Base-by-base conservation (phyloP, 345 rosid genomes). In the Eucalyptus cladocalyx region DNA sequence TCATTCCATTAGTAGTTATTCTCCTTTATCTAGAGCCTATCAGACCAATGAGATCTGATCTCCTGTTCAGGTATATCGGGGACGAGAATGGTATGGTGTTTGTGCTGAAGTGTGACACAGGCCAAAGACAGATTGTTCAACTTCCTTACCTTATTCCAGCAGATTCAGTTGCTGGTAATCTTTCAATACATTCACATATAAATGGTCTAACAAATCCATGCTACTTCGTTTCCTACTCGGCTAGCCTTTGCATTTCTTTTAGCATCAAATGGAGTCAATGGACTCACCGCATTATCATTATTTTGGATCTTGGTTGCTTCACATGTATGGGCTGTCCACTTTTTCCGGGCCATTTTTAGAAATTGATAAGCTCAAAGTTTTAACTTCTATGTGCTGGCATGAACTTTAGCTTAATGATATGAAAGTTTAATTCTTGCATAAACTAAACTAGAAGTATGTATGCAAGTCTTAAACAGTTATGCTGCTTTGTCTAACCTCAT, bases 61-160 rank as follows among this genome's bases (percentile, higher is more conserved):
- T 49, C 90, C 53, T 28, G 21, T 88, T 80, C 90, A 97, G 99
- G 96, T 94, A 94, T 91, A 85, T 97, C 48, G 98, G 99, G 89
- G 99, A 97, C 90, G 98, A 97, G 92, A 89, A 93, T 24, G 99
- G 98, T 80, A 93, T 89, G 93, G 95, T 96, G 88, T 95, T 93
- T 87, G 96, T 95, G 65, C 43, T 95, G 80, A 94, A 96, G 93
- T 96, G 89, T 92, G 93, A 91, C 87, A 91, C 91, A 88, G 96
- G 94, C 80, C 94, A 92, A 88, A 90, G 92, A 90, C 92, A 92
- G 89, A 92, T 97, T 43, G 26, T 93, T 80, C 91, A n/a, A 54
- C 90, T 93, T 89, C 97, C 99, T 32, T 95, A 97, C 92, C 92
- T 92, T 89, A 94, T 97, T 92, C 95, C 96, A 49, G 94, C 93